A percentile compares a stretch with the other conserved stretches of the same genome.
Conservation (phyloP, 1,139 yeast species). For the Candida pseudocylindracea region DNA sequence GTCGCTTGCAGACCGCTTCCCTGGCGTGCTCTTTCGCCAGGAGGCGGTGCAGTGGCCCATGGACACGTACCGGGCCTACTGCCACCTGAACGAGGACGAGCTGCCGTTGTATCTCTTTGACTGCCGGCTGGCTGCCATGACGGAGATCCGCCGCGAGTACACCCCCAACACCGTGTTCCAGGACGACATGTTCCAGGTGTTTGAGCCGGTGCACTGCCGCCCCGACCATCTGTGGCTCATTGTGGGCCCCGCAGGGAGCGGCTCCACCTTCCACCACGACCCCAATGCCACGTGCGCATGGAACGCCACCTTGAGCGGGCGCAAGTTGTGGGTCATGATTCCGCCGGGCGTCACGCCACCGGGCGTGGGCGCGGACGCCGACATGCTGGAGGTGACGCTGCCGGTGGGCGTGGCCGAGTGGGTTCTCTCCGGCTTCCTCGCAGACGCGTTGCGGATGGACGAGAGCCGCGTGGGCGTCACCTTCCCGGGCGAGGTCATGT, state of each 20-base stretch:
- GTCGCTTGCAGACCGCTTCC: conserved; percentile 25
- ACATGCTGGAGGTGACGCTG: conserved; percentile 77
- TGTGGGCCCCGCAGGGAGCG: conserved; percentile 60
- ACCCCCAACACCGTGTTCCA: conserved; percentile 26
- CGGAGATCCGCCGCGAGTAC: conserved; percentile 29
- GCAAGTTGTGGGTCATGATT: conserved; percentile 74
- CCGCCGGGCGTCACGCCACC: conserved; percentile 67
- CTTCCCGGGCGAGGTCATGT: conserved; percentile 64
- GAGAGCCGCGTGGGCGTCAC: conserved; percentile 50
- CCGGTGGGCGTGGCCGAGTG: conserved; percentile 86
- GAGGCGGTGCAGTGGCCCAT: conserved; percentile 74
- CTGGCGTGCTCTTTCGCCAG: conserved; percentile 47
- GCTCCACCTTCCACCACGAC: conserved; percentile 82
- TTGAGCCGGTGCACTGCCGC: conserved; percentile 23
- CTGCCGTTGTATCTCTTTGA: conserved; percentile 73
- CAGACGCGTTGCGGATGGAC: conserved; percentile 24
- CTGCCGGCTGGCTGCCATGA: conserved; percentile 47
- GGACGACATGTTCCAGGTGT: conserved; percentile 23
- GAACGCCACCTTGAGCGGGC: conserved; percentile 60
- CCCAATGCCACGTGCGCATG: conserved; percentile 85
- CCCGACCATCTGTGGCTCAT: conserved; percentile 89
- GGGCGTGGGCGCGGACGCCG: conserved; percentile 58
- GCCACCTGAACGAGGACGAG: conserved; percentile 45
- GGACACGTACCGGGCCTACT: conserved; percentile 35
- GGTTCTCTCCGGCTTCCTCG: conserved; percentile 64